Evolutionary conservation across 345 rosid genomes (phyloP).

Genomic region (Corymbia maculata): DNA sequence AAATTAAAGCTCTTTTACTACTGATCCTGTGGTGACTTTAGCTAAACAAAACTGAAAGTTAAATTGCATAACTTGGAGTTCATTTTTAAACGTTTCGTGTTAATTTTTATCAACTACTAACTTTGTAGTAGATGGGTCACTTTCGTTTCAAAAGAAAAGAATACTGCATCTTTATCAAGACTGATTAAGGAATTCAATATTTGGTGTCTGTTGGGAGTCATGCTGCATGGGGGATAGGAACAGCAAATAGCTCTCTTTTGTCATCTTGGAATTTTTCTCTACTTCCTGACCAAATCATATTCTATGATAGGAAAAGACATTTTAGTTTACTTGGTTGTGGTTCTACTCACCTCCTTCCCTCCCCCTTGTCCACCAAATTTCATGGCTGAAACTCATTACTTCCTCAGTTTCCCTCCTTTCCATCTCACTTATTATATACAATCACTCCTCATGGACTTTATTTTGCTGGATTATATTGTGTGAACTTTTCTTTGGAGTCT

Average conservation of each 20-base stretch:
- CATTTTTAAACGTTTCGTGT: background rate
- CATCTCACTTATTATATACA: background rate
- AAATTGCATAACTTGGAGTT: background rate
- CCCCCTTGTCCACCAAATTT: background rate
- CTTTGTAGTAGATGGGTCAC: background rate
- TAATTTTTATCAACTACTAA: background rate
- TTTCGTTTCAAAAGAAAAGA: background rate
- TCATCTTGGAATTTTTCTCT: background rate
- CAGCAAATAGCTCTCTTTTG: background rate
- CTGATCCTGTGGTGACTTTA: background rate
- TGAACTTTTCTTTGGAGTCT: background rate
- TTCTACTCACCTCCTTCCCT: background rate
- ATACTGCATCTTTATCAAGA: background rate
- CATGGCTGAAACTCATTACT: background rate
- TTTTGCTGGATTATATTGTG: background rate
- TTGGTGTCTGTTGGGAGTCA: background rate
- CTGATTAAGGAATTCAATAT: background rate
- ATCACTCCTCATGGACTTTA: background rate
- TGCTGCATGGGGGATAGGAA: background rate
- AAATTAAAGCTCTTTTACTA: background rate
- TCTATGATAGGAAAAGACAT: background rate
- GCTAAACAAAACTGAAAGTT: background rate
- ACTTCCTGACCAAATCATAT: background rate
- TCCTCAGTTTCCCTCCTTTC: background rate
- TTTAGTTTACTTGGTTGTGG: background rate